Evolutionary conservation across 2,329 filamentous ascomycete species (phyloP), one percentile per base, ranked within the genome.

Genomic region (Dothistroma pini): DNA sequence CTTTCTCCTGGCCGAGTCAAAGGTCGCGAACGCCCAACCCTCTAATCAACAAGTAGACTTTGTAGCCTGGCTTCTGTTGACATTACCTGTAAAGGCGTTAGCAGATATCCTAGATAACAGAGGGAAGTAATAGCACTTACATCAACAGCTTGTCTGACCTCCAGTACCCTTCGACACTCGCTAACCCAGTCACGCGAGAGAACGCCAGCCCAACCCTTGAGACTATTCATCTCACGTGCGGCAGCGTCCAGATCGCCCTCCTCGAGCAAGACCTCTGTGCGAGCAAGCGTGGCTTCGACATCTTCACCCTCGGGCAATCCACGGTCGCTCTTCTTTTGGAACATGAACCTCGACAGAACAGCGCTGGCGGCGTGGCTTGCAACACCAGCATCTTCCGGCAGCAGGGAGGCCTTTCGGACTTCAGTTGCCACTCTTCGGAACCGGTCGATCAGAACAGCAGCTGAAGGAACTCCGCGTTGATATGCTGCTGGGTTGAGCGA

Each of bases 141-240:
- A 77, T 99, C 95, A 71, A 99, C 83, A 71, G 95, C 95, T 80
- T 99, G 95, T 78, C 90, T 88, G 66, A 97, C 95, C 80, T 99
- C 95, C 72, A 99, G 81, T 66, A 96, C 91, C 79, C 92, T 89
- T 75, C 95, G 86, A 64, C 92, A 90, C 81, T 99, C 95, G 56
- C 83, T 84, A 68, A 99, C 78, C 95, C 95, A 99, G 77, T 99
- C 95, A 72, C 89, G 87, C 77, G 91, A 96, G 73, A 99, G 79
- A 47, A 93, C 93, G 83, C 95, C 96, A 53, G 93, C 93, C 95
- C 95, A 99, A 29, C 95, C 95, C 63, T 89, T 84, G 52, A 99
- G 81, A 1, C 87, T 86, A 74, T 97, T 99, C 89, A 99, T 95
- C 80, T 99, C 95, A 66, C 95, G 84, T 14, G 95, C 93, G 2